These are phyloP conservation scores for Nakaseomyces delphensis DNA, from an alignment of 1,139 yeast genomes.

Conservation along the genomic window DNA sequence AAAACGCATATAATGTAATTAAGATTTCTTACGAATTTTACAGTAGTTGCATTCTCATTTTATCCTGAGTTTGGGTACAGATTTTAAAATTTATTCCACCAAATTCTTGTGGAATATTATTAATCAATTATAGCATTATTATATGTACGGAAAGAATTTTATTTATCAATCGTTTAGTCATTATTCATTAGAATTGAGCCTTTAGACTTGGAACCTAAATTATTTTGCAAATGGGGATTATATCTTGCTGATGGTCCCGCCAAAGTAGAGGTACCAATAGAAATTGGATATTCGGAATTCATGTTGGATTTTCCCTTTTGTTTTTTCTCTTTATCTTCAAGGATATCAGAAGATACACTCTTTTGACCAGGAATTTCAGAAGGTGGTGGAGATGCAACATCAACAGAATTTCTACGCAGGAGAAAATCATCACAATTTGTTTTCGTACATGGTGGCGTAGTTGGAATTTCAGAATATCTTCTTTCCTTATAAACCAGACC, in stretches of 20 bases:
- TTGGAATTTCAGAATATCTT: constrained; percentile 64
- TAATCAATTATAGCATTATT: background rate
- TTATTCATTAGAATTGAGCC: constrained; percentile 4
- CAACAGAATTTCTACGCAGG: constrained; percentile 14
- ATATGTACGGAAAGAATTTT: background rate
- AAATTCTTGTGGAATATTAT: too few relatives aligned
- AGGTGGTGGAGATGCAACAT: constrained; percentile 11
- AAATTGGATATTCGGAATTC: background rate
- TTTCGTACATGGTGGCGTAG: constrained; percentile 44
- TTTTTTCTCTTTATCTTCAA: background rate
- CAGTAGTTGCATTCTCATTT: too few relatives aligned
- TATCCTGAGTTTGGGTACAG: too few relatives aligned
- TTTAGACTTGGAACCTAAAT: background rate
- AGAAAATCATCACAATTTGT: constrained; percentile 13
- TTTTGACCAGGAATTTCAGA: background rate
- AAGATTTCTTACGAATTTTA: too few relatives aligned
- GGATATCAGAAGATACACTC: background rate
- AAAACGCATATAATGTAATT: too few relatives aligned
- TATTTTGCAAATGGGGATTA: background rate
- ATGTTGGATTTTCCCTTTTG: background rate
- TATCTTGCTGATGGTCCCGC: constrained; percentile 4
- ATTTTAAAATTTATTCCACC: too few relatives aligned
- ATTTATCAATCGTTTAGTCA: constrained; percentile 1
- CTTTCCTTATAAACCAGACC: constrained; percentile 59
- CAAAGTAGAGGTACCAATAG: background rate